Conservation (phyloP, 2,329 filamentous ascomycete genomes). For the Ophiostoma perfectum region DNA sequence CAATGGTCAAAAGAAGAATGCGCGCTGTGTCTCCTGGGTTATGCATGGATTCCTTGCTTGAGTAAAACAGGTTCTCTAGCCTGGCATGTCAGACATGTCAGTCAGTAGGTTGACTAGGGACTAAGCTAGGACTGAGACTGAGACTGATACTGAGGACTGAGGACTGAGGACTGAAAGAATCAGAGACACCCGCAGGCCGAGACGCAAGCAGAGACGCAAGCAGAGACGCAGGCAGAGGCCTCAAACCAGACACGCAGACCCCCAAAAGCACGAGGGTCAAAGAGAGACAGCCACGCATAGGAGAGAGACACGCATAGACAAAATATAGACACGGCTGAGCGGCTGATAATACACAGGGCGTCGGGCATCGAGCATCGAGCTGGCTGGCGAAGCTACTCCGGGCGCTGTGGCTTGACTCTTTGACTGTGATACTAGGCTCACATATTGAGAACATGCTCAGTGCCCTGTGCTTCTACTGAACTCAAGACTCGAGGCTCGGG, state of each 20-base stretch:
- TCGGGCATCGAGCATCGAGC: not conserved
- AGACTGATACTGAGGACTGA: too few species aligned
- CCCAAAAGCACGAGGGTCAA: not conserved
- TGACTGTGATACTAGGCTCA: too few species aligned
- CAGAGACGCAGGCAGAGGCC: not conserved
- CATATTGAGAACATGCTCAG: too few species aligned
- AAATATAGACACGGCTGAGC: slow-evolving; percentile 8
- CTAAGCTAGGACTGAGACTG: too few species aligned
- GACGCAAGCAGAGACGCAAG: not conserved
- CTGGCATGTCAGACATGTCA: slow-evolving; percentile 10
- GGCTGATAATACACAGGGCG: not conserved
- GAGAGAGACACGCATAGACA: not conserved
- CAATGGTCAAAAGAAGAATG: not conserved
- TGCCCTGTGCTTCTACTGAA: too few species aligned
- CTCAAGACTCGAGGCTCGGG: too few species aligned
- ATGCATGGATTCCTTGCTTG: slow-evolving; percentile 10
- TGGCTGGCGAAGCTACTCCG: too few species aligned
- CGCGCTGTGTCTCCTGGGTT: slow-evolving; percentile 1
- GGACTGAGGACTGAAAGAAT: too few species aligned
- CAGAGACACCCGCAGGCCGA: not conserved
- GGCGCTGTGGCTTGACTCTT: too few species aligned
- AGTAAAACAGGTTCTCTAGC: slow-evolving; percentile 1
- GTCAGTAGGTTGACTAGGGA: too few species aligned
- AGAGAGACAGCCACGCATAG: not conserved
- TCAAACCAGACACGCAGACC: not conserved